Base-by-base conservation (phyloP, 495 filamentous ascomycete genomes). In the Tetracladium setigerum region DNA sequence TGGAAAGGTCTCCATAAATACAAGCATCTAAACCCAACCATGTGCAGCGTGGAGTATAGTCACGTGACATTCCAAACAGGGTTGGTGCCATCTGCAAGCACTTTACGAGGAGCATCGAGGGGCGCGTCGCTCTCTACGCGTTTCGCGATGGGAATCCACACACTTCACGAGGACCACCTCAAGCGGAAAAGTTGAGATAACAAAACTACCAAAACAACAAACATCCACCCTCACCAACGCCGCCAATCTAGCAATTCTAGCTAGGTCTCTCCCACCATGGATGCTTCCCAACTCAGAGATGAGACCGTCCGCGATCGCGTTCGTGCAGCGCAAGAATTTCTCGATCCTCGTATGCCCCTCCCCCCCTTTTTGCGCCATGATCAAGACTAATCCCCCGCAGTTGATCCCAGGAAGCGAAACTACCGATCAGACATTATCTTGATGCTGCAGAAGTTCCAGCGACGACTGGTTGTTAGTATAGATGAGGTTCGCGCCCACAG, bases 401-500 rank as follows among this genome's bases (percentile, higher is more conserved):
- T 16, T 17, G 77, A 75, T 58, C 76, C 76, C 50, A 65, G 68
- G 27, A 67, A 72, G 57, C 77, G 83, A 59, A 88, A 83, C 72
- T 92, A 92, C 66, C 78, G 86, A 60, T 77, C 87, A 37, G 87
- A 91, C 58, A 89, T 92, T 62, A 80, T 94, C 50, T 69, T 91
- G 59, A 97, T 97, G 90, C 77, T 97, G 36, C 89, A 94, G 62
- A 86, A 87, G 55, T 86, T 84, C 50, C 69, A 87, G 56, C 77
- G 86, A 50, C 75, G 90, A 58, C 74, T 75, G 24, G 66, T 88
- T 67, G 86, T 98, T 58, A 95, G 89, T 70, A 76, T 99, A 49
- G 94, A 97, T 67, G 89, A 96, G 60, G 86, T 97, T 61, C 76
- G 94, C 63, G 77, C 86, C 52, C 90, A 95, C 69, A 95, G 86